A percentile compares a stretch with the other conserved stretches of the same genome.
These are phyloP conservation scores for Gigaspora rosea DNA, from an alignment of 192 early-diverging fungal genomes.

Conservation along the genomic window DNA sequence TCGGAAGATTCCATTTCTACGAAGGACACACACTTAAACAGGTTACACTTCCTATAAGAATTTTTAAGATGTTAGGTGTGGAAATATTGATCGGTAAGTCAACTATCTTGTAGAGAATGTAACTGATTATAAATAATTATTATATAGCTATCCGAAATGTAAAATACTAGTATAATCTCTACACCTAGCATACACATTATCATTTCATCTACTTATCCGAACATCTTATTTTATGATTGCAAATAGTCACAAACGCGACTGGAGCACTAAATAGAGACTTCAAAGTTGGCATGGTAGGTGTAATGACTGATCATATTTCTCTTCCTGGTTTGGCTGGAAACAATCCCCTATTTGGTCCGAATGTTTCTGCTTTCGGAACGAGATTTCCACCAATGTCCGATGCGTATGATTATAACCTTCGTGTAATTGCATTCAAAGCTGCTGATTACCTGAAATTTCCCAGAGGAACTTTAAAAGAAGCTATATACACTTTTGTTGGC, in stretches of 20 bases:
- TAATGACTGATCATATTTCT: conserved; percentile 79
- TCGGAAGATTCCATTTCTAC: conserved; percentile 90
- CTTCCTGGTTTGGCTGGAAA: conserved; percentile 72
- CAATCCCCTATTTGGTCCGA: conserved; percentile 85
- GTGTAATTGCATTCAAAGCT: conserved; percentile 68
- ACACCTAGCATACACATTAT: too few species aligned
- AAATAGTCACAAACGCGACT: conserved; percentile 82
- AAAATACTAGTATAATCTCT: conserved; percentile 3
- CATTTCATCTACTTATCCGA: too few species aligned
- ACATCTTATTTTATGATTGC: background rate
- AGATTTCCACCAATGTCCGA: conserved; percentile 86
- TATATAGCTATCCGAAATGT: background rate
- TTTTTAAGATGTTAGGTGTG: conserved; percentile 81
- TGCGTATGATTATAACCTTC: conserved; percentile 80
- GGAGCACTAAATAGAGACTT: conserved; percentile 73
- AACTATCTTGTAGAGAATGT: background rate
- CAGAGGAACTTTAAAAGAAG: conserved; percentile 67
- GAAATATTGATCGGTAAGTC: conserved; percentile 64
- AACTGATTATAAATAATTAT: background rate
- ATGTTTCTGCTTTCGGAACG: conserved; percentile 78
- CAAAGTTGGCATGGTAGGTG: conserved; percentile 85
- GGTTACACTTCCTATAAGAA: conserved; percentile 82
- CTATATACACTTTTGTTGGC: conserved; percentile 78
- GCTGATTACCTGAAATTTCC: conserved; percentile 51
- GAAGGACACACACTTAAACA: conserved; percentile 83